Evolutionary conservation across 2,329 filamentous ascomycete species (phyloP).

Genomic region (Phialocephala sp.): DNA sequence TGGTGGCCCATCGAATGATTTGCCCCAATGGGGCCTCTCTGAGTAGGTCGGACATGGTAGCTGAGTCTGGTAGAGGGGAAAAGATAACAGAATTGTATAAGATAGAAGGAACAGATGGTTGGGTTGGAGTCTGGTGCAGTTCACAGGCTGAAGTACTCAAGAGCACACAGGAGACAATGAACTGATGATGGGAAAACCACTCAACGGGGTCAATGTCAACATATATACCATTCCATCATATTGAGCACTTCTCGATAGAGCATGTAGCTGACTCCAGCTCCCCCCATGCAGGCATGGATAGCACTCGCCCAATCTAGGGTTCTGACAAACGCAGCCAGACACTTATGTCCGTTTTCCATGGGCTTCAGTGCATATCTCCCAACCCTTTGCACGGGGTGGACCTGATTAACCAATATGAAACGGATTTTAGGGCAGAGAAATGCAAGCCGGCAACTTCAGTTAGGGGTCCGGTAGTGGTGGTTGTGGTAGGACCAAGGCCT

Average conservation of each 20-base stretch:
- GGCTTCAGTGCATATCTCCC: constrained; percentile 9
- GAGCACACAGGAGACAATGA: not conserved
- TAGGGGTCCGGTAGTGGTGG: not conserved
- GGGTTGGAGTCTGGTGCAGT: not conserved
- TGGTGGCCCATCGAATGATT: constrained; percentile 59
- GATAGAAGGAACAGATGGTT: not conserved
- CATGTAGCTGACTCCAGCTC: constrained; percentile 1
- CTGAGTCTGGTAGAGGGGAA: not conserved
- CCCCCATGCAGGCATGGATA: constrained; percentile 1
- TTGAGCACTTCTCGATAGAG: not conserved
- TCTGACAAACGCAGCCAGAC: constrained; percentile 26
- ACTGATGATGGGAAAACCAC: not conserved
- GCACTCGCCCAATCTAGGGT: constrained; percentile 5
- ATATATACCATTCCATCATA: constrained; percentile 2
- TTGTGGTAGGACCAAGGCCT: not conserved
- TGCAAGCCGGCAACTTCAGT: not conserved
- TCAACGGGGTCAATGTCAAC: not conserved
- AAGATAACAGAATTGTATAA: not conserved
- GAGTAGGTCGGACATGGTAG: constrained; percentile 45
- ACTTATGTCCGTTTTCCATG: constrained; percentile 21
- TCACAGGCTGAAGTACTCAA: not conserved
- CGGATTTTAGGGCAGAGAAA: not conserved
- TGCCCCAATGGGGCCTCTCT: constrained; percentile 65
- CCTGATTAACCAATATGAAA: constrained; percentile 10
- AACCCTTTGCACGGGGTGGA: constrained; percentile 5